Conservation (phyloP, 163 green algal genomes). For the Prototheca stagnorum region DNA sequence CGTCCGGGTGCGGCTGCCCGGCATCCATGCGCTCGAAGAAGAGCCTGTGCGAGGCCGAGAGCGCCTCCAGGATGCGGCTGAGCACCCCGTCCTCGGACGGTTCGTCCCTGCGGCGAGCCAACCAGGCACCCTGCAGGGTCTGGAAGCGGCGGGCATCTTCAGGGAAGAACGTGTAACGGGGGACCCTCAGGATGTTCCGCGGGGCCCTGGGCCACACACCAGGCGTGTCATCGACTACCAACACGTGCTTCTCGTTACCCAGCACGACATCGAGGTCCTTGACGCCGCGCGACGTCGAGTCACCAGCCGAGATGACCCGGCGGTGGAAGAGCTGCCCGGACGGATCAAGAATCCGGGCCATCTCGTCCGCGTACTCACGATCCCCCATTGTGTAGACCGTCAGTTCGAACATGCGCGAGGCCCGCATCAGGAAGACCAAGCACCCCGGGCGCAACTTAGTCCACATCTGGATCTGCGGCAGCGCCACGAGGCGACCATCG, state of each 20-base stretch:
- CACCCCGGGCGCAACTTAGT: constrained; percentile 78
- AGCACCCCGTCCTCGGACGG: not conserved
- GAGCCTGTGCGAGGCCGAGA: not conserved
- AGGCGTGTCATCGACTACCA: constrained; percentile 75
- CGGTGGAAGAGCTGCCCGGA: constrained; percentile 34
- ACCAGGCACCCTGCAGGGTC: no score
- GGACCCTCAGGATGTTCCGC: constrained; percentile 61
- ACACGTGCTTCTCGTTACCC: constrained; percentile 24
- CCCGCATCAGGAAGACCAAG: constrained; percentile 22
- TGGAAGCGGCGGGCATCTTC: constrained; percentile 25
- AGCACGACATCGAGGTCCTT: constrained; percentile 50
- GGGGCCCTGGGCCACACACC: constrained; percentile 60
- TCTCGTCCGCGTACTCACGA: constrained; percentile 51
- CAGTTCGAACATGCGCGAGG: constrained; percentile 47
- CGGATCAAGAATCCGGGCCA: constrained; percentile 53
- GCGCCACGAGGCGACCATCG: constrained; percentile 17
- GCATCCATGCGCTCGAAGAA: not conserved
- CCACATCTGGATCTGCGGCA: constrained; percentile 55
- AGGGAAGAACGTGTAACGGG: constrained; percentile 75
- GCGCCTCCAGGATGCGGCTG: not conserved
- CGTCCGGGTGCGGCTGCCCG: constrained; percentile 10
- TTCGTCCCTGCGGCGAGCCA: not conserved
- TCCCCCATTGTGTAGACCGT: constrained; percentile 88
- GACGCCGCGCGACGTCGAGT: constrained; percentile 21
- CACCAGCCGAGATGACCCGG: constrained; percentile 30